Percentiles rank a stretch among this genome's conserved stretches.
These are phyloP conservation scores for Golubevia sp. DNA, from an alignment of 1,284 basidiomycete genomes.

Conservation along the genomic window DNA sequence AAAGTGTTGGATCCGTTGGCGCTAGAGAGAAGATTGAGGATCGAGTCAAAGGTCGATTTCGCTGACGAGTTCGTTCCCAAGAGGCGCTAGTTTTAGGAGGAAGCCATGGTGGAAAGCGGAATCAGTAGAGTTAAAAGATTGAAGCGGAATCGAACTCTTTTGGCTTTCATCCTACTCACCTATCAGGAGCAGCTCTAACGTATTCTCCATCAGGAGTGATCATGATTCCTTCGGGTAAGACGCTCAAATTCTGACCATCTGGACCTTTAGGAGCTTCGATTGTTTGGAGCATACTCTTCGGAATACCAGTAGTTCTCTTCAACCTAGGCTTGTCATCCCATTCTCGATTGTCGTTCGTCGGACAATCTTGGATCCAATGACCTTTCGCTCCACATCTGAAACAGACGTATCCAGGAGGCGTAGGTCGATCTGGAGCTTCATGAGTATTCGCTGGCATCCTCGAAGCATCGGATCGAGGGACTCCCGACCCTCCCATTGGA, in stretches of 20 bases:
- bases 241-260: slow-evolving; percentile 10
- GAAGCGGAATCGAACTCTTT: not conserved
- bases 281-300: slow-evolving; percentile 93
- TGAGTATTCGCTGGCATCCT: slow-evolving; percentile 61
- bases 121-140: not conserved
- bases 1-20: slow-evolving; percentile 49
- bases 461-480: slow-evolving; percentile 22
- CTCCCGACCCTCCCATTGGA: slow-evolving; percentile 36
- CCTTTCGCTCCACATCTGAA: slow-evolving; percentile 95
- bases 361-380: slow-evolving; percentile 99
- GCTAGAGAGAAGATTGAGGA: slow-evolving; percentile 50
- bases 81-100: too few species aligned
- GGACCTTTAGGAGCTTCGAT: slow-evolving; percentile 71
- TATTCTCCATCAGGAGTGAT: slow-evolving; percentile 58
- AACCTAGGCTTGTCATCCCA: slow-evolving; percentile 93
- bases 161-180: slow-evolving; percentile 13
- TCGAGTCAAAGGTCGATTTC: slow-evolving; percentile 44
- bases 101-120: not conserved
- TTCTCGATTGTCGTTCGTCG: slow-evolving; percentile 92
- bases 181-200: slow-evolving; percentile 54
- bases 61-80: slow-evolving; percentile 46
- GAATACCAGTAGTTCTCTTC: slow-evolving; percentile 96
- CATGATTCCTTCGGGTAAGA: slow-evolving; percentile 42
- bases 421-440: slow-evolving; percentile 62
- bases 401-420: slow-evolving; percentile 96